Evolutionary conservation across 1,284 basidiomycete genomes (phyloP).

Genomic region (Ustilago xerochloae): DNA sequence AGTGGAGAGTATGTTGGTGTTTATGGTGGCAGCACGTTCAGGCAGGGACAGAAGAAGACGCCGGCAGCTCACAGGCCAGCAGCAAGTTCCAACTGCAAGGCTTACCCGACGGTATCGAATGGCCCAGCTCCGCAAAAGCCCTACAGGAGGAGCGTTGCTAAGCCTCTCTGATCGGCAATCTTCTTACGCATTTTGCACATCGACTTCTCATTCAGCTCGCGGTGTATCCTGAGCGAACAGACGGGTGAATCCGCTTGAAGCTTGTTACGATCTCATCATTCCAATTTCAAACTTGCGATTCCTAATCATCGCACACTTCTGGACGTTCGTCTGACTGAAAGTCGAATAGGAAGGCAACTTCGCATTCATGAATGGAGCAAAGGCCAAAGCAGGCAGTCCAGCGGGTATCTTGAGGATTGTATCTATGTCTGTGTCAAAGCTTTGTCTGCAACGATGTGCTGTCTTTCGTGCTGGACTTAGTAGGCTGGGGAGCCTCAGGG

Average conservation of each 20-base stretch:
- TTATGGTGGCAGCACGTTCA: slow-evolving; percentile 37
- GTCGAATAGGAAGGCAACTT: too few relatives aligned
- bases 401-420: slow-evolving; percentile 5
- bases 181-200: not conserved
- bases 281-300: too few relatives aligned
- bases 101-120: slow-evolving; percentile 20
- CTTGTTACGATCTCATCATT: slow-evolving; percentile 12
- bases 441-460: slow-evolving; percentile 16
- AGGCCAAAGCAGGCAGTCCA: not conserved
- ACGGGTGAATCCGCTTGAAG: slow-evolving; percentile 20
- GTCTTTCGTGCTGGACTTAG: not conserved
- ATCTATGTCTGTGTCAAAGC: slow-evolving; percentile 9
- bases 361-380: not conserved
- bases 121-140: slow-evolving; percentile 31
- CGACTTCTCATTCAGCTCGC: slow-evolving; percentile 25
- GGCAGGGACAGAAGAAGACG: slow-evolving; percentile 42
- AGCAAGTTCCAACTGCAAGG: slow-evolving; percentile 34
- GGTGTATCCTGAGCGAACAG: not conserved
- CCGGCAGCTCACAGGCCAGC: slow-evolving; percentile 38
- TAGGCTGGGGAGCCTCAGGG: slow-evolving; percentile 14
- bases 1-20: slow-evolving; percentile 43
- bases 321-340: not conserved
- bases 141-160: slow-evolving; percentile 31
- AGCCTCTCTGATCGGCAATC: slow-evolving; percentile 5
- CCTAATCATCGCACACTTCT: too few relatives aligned